Evolutionary conservation across 2,329 filamentous ascomycete species (phyloP).

Genomic region (Ambrosiella beaveri): DNA sequence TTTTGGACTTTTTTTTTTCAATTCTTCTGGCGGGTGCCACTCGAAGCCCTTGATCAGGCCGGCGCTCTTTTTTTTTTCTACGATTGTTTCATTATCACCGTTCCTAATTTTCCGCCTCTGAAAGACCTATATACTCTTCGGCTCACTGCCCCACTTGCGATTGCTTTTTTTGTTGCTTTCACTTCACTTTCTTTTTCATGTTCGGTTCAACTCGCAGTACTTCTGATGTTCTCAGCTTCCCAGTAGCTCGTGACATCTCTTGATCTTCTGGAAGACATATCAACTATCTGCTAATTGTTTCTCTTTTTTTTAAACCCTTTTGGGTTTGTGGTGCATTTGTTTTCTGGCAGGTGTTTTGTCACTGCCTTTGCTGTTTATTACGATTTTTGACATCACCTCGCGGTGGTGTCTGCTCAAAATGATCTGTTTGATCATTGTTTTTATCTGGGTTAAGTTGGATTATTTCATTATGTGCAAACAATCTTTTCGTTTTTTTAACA

Average conservation of each 20-base stretch:
- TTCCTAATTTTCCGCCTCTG: slow-evolving; percentile 4
- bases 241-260: slow-evolving; percentile 7
- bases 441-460: background rate
- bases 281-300: background rate
- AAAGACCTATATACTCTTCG: slow-evolving; percentile 9
- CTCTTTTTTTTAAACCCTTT: background rate
- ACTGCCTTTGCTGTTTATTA: background rate
- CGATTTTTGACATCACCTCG: background rate
- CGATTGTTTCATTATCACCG: background rate
- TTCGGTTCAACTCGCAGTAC: slow-evolving; percentile 4
- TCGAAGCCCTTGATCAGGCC: too few relatives aligned
- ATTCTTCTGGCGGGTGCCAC: background rate
- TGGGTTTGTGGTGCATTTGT: background rate
- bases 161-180: slow-evolving; percentile 14
- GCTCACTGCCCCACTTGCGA: slow-evolving; percentile 15
- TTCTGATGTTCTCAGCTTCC: background rate
- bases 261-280: slow-evolving; percentile 7
- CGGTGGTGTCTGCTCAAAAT: background rate
- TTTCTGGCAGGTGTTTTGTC: background rate
- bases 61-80: background rate
- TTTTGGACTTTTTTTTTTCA: background rate
- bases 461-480: background rate
- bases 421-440: background rate
- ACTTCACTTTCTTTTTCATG: slow-evolving; percentile 14
- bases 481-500: background rate